Percentiles rank a stretch among this genome's conserved stretches.
These are phyloP conservation scores for Suillus ampliporus DNA, from an alignment of 768 basidiomycete genomes.

Conservation along the genomic window DNA sequence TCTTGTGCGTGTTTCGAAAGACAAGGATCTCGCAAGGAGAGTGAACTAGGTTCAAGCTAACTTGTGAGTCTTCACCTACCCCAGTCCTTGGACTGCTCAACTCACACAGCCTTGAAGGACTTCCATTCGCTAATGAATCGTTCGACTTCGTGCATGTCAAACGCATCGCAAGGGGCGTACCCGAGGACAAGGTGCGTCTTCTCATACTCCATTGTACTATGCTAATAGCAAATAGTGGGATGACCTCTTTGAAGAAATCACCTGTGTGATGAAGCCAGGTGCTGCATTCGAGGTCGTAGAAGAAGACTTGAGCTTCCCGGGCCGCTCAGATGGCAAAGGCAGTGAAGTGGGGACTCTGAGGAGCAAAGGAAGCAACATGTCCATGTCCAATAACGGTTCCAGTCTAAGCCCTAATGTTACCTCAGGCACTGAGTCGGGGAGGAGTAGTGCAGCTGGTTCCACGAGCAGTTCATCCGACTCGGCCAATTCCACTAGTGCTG, in stretches of 20 bases:
- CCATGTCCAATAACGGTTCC: background rate
- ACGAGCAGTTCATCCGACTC: background rate
- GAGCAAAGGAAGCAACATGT: background rate
- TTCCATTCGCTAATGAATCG: constrained; percentile 74
- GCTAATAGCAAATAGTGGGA: constrained; percentile 58
- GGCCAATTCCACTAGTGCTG: background rate
- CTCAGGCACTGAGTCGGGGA: background rate
- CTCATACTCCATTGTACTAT: background rate
- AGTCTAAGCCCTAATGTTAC: background rate
- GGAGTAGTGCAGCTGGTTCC: background rate
- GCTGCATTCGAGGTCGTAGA: constrained; percentile 80
- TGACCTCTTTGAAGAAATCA: constrained; percentile 67
- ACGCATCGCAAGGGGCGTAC: constrained; percentile 74
- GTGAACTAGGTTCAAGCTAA: constrained; percentile 78
- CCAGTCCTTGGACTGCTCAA: background rate
- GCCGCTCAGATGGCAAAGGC: constrained; percentile 35
- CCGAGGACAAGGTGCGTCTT: constrained; percentile 67
- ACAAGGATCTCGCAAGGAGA: constrained; percentile 57
- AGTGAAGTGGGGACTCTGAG: constrained; percentile 4
- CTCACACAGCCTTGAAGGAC: constrained; percentile 58
- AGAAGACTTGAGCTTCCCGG: constrained; percentile 78
- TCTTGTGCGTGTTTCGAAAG: constrained; percentile 58
- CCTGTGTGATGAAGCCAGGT: constrained; percentile 76
- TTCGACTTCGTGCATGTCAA: constrained; percentile 84
- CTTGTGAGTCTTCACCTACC: constrained; percentile 52